A percentile compares a stretch with the other conserved stretches of the same genome.
These are phyloP conservation scores for Trichoderma sp. DNA, from an alignment of 2,329 filamentous ascomycete genomes.

Conservation along the genomic window DNA sequence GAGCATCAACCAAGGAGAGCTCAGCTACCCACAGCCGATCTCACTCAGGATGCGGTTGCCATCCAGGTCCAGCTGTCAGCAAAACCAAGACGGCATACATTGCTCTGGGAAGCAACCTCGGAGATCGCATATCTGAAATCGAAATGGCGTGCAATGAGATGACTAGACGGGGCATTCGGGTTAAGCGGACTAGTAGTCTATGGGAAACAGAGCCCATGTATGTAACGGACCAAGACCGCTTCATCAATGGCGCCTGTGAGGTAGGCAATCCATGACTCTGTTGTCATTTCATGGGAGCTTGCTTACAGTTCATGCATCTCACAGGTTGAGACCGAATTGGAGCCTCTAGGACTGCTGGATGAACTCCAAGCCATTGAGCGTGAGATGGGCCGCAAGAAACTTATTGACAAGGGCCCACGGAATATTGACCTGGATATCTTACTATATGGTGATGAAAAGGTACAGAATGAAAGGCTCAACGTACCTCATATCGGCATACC, in stretches of 20 bases:
- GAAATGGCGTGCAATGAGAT: constrained; percentile 80
- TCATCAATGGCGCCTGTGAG: constrained; percentile 91
- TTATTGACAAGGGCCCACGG: constrained; percentile 88
- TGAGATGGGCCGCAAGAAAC: constrained; percentile 73
- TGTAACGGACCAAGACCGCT: constrained; percentile 80
- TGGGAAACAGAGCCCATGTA: constrained; percentile 99
- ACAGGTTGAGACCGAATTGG: constrained; percentile 76
- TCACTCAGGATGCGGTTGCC: constrained; percentile 37
- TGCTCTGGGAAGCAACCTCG: constrained; percentile 89
- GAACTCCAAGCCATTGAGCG: constrained; percentile 81
- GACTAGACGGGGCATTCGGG: constrained; percentile 66
- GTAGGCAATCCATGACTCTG: constrained; percentile 42
- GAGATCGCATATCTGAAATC: constrained; percentile 80
- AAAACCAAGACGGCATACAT: constrained; percentile 64
- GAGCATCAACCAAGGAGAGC: background rate
- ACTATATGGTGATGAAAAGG: constrained; percentile 67
- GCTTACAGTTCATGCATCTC: background rate
- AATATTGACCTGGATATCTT: constrained; percentile 95
- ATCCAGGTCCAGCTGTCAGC: constrained; percentile 32
- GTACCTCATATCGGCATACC: constrained; percentile 82
- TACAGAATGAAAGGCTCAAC: constrained; percentile 70
- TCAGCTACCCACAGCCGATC: constrained; percentile 22
- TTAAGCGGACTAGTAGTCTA: constrained; percentile 79
- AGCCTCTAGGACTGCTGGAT: constrained; percentile 74
- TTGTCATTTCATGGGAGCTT: background rate